These are phyloP conservation scores for Annulohypoxylon bovei DNA, from an alignment of 495 filamentous ascomycete genomes.

Conservation along the genomic window DNA sequence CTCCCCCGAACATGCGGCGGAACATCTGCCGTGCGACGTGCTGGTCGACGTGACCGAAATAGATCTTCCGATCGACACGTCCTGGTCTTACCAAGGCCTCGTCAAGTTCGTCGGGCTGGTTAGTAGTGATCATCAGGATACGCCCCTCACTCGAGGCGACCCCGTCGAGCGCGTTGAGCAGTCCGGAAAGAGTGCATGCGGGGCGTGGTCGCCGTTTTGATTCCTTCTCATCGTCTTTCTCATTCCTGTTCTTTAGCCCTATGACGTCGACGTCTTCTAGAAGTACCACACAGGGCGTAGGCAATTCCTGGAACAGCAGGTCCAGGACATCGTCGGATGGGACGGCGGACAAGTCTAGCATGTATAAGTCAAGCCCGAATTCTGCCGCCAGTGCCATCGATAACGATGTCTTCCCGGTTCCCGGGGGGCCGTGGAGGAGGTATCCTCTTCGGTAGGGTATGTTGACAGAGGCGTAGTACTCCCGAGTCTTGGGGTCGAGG, in stretches of 20 bases:
- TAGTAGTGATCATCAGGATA: background rate
- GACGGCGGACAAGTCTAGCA: background rate
- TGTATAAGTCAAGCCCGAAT: constrained; percentile 2
- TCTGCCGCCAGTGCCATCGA: background rate
- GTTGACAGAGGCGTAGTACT: background rate
- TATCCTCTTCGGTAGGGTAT: background rate
- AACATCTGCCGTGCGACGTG: constrained; percentile 1
- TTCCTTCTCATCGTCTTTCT: background rate
- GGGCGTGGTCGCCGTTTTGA: background rate
- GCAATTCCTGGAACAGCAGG: background rate
- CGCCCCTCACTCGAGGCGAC: background rate
- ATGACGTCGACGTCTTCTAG: constrained; percentile 1
- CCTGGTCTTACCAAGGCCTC: constrained; percentile 1
- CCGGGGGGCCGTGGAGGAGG: constrained; percentile 4
- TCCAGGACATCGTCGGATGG: background rate
- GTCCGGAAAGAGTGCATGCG: constrained; percentile 2
- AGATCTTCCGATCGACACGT: constrained; percentile 1
- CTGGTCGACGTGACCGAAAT: background rate
- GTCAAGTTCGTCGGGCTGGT: background rate
- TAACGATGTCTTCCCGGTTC: constrained; percentile 4
- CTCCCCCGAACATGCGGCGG: background rate
- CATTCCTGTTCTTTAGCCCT: background rate
- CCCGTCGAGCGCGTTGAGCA: constrained; percentile 1
- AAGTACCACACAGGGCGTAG: background rate
- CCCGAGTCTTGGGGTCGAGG: background rate